Evolutionary conservation across 106 monocot genomes (phyloP).

Genomic region (Dendrobium officinale): DNA sequence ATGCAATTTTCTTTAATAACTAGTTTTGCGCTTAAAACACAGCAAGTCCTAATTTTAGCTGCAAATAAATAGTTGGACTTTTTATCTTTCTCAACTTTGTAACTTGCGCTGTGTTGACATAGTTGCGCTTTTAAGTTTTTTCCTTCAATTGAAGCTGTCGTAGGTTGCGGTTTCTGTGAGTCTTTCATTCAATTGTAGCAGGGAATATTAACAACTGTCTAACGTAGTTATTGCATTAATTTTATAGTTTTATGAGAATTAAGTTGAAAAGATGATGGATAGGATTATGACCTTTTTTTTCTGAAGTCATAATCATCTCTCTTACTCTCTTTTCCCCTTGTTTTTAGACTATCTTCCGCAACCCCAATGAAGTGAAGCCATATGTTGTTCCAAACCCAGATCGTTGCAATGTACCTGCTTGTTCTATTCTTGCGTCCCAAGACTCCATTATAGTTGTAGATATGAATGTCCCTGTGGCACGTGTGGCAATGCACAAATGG

Average conservation of each 20-base stretch:
- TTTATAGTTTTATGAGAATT: background rate
- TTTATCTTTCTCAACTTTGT: background rate
- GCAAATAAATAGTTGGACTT: background rate
- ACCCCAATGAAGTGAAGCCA: constrained; percentile 68
- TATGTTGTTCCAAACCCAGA: constrained; percentile 82
- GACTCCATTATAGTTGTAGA: constrained; percentile 88
- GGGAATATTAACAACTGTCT: background rate
- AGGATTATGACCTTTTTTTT: background rate
- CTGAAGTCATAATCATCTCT: background rate
- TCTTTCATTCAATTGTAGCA: background rate
- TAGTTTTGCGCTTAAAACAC: background rate
- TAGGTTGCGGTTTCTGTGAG: background rate
- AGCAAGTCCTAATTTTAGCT: background rate
- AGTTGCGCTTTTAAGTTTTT: background rate
- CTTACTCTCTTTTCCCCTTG: constrained; percentile 3
- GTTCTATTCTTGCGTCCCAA: constrained; percentile 61
- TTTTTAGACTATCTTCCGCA: constrained; percentile 81
- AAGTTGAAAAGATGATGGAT: background rate
- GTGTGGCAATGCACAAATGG: constrained; percentile 89
- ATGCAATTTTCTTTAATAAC: background rate
- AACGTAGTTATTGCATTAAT: background rate
- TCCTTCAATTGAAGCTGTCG: background rate
- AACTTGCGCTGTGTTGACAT: background rate
- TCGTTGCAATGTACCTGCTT: constrained; percentile 80
- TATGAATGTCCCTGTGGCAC: constrained; percentile 64